A percentile compares a stretch with the other conserved stretches of the same genome.
These are phyloP conservation scores for Pinus albicaulis DNA, from an alignment of 75 land plant species.

Conservation along the genomic window DNA sequence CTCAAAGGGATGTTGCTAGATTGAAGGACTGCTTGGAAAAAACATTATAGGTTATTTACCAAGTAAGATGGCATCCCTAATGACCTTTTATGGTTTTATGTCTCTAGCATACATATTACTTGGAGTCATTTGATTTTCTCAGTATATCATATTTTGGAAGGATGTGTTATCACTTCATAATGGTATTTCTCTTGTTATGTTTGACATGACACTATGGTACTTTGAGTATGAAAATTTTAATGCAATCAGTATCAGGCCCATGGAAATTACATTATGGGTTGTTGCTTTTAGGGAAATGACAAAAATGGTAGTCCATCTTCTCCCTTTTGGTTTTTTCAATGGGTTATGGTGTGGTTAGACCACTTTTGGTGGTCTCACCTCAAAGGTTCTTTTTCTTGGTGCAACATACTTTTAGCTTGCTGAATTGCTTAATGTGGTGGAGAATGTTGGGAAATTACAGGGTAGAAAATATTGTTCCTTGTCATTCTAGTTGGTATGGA, in stretches of 20 bases:
- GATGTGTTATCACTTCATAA: constrained; percentile 88
- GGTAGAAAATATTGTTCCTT: constrained; percentile 74
- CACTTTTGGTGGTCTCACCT: constrained; percentile 95
- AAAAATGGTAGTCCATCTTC: constrained; percentile 81
- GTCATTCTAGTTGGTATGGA: constrained; percentile 80
- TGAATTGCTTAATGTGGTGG: constrained; percentile 74
- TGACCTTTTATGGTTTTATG: constrained; percentile 81
- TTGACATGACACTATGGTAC: constrained; percentile 95
- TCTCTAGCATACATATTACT: constrained; percentile 69
- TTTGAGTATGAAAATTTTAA: constrained; percentile 84
- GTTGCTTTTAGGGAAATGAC: constrained; percentile 86
- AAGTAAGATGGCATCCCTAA: constrained; percentile 84
- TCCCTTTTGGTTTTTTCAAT: constrained; percentile 78
- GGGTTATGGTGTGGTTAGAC: constrained; percentile 97
- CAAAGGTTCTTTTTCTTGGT: constrained; percentile 87
- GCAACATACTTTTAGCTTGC: constrained; percentile 81
- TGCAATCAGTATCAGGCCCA: constrained; percentile 69
- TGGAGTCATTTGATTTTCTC: constrained; percentile 69
- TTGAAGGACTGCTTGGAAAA: constrained; percentile 86
- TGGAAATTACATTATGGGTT: constrained; percentile 87
- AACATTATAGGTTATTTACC: constrained; percentile 86
- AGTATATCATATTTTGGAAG: constrained; percentile 75
- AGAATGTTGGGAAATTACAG: constrained; percentile 85
- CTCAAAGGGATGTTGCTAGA: constrained; percentile 66
- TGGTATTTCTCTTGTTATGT: constrained; percentile 77